Evolutionary conservation across 495 filamentous ascomycete genomes (phyloP).

Genomic region (Penicillium arizonense): DNA sequence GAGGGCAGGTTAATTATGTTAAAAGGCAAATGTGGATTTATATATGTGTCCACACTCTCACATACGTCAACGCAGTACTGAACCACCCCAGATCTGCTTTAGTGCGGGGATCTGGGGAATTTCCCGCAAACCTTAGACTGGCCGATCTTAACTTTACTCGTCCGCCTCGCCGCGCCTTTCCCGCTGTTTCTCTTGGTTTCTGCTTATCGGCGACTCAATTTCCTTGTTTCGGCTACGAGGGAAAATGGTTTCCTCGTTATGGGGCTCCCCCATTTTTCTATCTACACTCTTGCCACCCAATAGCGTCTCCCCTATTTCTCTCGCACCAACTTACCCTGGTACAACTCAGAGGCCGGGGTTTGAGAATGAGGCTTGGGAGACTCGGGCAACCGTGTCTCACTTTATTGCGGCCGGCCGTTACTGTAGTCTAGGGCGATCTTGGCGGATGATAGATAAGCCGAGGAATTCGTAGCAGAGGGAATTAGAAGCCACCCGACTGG

Average conservation of each 20-base stretch:
- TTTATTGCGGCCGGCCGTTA: background rate
- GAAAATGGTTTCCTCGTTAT: background rate
- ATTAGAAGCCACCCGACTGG: background rate
- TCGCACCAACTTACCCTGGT: background rate
- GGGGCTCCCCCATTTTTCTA: background rate
- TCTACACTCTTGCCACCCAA: background rate
- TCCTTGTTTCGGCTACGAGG: background rate
- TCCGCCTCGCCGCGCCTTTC: background rate
- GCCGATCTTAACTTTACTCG: background rate
- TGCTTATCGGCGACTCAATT: background rate
- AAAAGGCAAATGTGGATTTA: background rate
- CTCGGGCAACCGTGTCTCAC: background rate
- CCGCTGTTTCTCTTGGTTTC: background rate
- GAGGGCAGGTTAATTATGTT: too few species aligned
- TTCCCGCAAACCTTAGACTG: background rate
- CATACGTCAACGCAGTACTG: background rate
- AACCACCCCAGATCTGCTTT: background rate
- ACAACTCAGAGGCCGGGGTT: background rate
- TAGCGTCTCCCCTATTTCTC: background rate
- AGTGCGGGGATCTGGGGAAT: background rate
- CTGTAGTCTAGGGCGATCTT: background rate
- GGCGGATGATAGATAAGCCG: background rate
- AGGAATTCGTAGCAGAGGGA: background rate
- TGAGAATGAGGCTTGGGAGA: background rate
- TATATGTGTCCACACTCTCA: background rate